Base-by-base conservation (phyloP, 768 basidiomycete genomes). In the Strobilomyces confusus region DNA sequence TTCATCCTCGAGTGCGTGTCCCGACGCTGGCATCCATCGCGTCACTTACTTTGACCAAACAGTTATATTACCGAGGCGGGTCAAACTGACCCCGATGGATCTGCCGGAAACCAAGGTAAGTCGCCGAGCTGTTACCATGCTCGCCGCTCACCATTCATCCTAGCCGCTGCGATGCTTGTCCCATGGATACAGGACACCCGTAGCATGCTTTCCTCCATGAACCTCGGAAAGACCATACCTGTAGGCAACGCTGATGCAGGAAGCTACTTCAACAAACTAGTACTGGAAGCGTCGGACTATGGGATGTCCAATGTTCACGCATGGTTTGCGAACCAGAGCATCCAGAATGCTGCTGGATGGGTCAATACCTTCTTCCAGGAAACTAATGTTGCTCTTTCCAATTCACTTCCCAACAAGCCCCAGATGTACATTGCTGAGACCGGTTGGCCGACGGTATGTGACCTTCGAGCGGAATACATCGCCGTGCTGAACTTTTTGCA, bases 381-480 rank as follows among this genome's bases (percentile, higher is more conserved):
- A 11, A 78, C 71, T n/a, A 78, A 95, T 64, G 78, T 91, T 6
- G 69, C 60, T 8, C 64, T 72, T n/a, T 87, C 92, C 1, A 58
- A 71, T 9, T 48, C 57, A 0, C 74, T 88, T 20, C n/a, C 81
- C 5, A 95, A 94, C 68, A 76, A 80, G 5, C 92, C 94, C 0
- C 65, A 75, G 42, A 85, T 92, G 79, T 95, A 82, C 71, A 97
- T 98, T 55, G 97, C 95, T 1, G 97, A 99, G 76, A 97, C 94
- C 14, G 89, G 89, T 48, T 89, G 86, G 86, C 86, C 91, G 30
- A 80, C 89, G 46, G 87, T 88, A 69, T 47, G 78, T 63, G 14
- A 42, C 26, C 19, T 48, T 45, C 3, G 22, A 34, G 25, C 20
- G 17, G 26, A 41, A 9, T 19, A 23, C n/a, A 13, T 4, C 9